Evolutionary conservation across 352 stramenopile genomes (phyloP), one percentile per base, ranked within the genome.

Genomic region (Phytopythium boreale): DNA sequence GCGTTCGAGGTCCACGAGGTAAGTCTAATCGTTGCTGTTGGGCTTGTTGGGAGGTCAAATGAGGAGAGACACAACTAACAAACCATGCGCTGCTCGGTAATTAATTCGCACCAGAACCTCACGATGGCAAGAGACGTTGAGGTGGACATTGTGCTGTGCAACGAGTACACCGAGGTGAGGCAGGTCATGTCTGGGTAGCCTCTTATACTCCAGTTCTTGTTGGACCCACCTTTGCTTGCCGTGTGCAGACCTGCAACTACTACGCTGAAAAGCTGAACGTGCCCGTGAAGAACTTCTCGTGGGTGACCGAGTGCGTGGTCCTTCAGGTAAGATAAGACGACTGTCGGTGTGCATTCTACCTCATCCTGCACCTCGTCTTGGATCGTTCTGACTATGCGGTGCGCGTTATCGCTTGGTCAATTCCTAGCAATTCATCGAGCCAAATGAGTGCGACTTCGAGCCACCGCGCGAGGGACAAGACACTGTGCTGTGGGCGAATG

Each of bases 231-330:
- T 39, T 56, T 49, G 36, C 36, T 10, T 29, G 19, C 50, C 10
- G 4, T 34, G 1, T 58, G 37, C 50, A 93, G 84, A 75, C 71
- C 19, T 91, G 82, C 51, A 71, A 82, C 31, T 80, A 80, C 22
- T 86, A 84, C 60, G 70, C 70, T 27, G 69, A 58, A 56, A 84
- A 69, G 12, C 71, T 76, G 36, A 55, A 67, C 6, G 50, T 82
- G 10, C 66, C 69, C 0, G 67, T 90, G 31, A 89, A 88, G 61
- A 81, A 74, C n/a, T 92, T 90, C 29, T 72, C 82, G 36, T 94
- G 86, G 86, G 79, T 92, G 17, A 90, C 82, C 4, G 86, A 94
- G 60, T 94, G 86, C 62, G 79, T 94, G 58, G 82, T 94, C 60
- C 72, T 90, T 29, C 82, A 92, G 77, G 85, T 94, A 75, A 26